Base-by-base conservation (phyloP, 208 protist species). In the Blastocrithidia nonstop region DNA sequence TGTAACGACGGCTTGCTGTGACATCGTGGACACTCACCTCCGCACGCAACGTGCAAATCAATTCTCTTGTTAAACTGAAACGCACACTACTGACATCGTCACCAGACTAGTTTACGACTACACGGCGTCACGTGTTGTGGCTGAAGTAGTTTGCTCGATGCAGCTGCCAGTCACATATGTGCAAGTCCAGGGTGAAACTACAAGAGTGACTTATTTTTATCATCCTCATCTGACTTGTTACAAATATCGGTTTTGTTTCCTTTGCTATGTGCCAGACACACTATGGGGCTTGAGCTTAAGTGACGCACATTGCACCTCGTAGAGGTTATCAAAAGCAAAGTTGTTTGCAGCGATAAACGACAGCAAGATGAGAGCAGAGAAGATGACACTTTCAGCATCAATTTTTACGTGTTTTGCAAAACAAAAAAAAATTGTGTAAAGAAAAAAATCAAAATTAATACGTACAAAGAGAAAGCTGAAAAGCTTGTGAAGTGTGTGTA, bases 81-180 rank as follows among this genome's bases (percentile, higher is more conserved):
- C 6, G 41, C 29, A 48, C 82, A 92, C 45, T 43, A 20, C 0
- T 68, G 61, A 33, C 82, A 92, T 20, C 60, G 40, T 78, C 82
- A 92, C 71, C 73, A 83, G 7, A 50, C 82, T n/a, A 85, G 65
- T 31, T 86, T 85, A 19, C 66, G 59, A 29, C 71, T 76, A 36
- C 54, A 54, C 1, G 74, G 71, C 15, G 60, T 26, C 21, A 92
- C 74, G 58, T 88, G 68, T 38, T 86, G 71, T 0, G 82, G 82
- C 55, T 84, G 82, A 31, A 88, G 45, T 47, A 88, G 56, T 40
- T 85, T 85, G 59, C 66, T 86, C n/a, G 73, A 79, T 3, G 69
- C 69, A 17, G 76, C 82, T 5, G 64, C 51, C 21, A 87, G 53
- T 75, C 77, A 92, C 7, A 56, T 66, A 6, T 47, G 28, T 13